A percentile compares a stretch with the other conserved stretches of the same genome.
phyloP scores from a whole-genome alignment of 768 basidiomycete species.

The Gloeopeniophorella convolvens region DNA sequence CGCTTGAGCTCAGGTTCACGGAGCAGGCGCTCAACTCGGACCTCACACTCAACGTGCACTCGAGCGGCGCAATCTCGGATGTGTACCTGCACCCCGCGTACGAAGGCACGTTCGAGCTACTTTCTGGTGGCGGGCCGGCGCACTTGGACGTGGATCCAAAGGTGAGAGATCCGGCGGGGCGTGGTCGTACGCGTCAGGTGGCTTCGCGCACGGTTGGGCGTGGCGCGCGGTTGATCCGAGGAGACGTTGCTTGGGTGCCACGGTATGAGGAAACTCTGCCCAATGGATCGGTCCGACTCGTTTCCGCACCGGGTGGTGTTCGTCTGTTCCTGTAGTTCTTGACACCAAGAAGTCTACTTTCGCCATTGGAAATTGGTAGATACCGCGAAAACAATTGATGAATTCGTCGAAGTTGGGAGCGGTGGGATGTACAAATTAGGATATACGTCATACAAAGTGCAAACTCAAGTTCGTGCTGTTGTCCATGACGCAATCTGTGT shows the following conservation, averaged over 20 bases:
- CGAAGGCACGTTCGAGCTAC: not conserved
- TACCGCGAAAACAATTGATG: not conserved
- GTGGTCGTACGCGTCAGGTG: not conserved
- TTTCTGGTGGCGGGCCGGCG: not conserved
- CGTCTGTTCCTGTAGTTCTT: not conserved
- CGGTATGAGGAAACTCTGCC: not conserved
- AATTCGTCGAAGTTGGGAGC: not conserved
- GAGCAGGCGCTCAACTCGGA: not conserved
- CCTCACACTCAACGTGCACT: not conserved
- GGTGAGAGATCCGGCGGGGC: not conserved
- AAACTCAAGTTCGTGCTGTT: not conserved
- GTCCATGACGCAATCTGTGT: not conserved
- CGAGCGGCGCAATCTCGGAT: not conserved
- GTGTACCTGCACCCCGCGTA: not conserved
- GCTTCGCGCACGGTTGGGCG: not conserved
- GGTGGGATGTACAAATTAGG: not conserved
- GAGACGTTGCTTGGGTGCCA: not conserved
- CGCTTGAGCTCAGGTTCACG: not conserved
- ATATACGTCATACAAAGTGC: not conserved
- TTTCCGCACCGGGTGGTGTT: not conserved
- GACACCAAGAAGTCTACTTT: not conserved
- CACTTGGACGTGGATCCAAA: not conserved
- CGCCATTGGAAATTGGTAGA: not conserved
- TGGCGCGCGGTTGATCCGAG: not conserved
- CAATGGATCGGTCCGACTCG: not conserved